These are phyloP conservation scores for Acacia crassicarpa DNA, from an alignment of 306 rosid genomes.

Conservation along the genomic window DNA sequence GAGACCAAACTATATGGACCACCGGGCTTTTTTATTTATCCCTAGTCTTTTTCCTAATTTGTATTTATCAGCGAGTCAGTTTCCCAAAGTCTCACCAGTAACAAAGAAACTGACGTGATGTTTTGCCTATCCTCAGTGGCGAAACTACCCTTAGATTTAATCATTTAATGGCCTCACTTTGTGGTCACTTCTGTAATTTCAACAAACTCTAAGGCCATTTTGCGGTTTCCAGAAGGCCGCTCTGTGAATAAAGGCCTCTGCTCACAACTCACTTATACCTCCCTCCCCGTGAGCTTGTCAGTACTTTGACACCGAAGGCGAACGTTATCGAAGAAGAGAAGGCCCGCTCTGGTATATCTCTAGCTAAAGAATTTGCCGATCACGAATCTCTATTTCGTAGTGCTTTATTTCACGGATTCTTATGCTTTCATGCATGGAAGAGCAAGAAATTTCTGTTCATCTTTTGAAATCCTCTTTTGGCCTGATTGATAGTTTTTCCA, in stretches of 20 bases:
- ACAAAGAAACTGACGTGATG: not conserved
- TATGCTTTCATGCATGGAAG: not conserved
- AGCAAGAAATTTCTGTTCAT: not conserved
- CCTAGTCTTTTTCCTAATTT: no score
- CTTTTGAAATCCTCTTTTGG: not conserved
- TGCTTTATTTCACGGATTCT: not conserved
- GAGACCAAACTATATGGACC: no score
- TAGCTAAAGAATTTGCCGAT: not conserved
- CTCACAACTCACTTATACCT: not conserved
- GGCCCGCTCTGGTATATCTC: slow-evolving; percentile 16
- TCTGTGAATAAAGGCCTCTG: not conserved
- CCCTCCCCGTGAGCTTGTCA: not conserved
- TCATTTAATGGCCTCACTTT: no score
- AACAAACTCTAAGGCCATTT: not conserved
- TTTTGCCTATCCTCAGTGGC: not conserved
- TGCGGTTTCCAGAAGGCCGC: not conserved
- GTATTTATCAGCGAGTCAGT: not conserved
- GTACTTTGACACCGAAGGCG: not conserved
- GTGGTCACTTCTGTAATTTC: slow-evolving; percentile 14
- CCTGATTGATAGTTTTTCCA: slow-evolving; percentile 5
- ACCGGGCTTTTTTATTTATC: no score
- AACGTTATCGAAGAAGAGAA: not conserved
- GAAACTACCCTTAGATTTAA: not conserved
- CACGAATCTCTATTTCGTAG: not conserved
- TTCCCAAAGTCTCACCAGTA: not conserved